Evolutionary conservation across 345 rosid genomes (phyloP), one percentile per base, ranked within the genome.

Genomic region (Citrus mangshanensis): DNA sequence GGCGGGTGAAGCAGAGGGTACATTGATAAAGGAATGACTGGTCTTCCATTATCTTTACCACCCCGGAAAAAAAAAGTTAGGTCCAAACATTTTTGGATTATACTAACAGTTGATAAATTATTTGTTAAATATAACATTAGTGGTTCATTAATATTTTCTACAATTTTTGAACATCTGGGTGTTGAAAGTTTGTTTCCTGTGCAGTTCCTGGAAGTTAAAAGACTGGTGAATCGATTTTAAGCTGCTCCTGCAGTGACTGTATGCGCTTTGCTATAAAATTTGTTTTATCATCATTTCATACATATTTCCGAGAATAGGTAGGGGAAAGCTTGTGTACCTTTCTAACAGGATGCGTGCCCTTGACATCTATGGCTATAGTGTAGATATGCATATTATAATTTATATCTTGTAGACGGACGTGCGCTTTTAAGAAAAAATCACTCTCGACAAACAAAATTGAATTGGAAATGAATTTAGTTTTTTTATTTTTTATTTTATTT

Each of bases 1-100:
- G 97, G 72, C 85, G 97, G 68, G 95, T 93, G 80, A 93, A 93
- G 87, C 97, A 85, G 77, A 88, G 95, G 84, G 70, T 90, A 49
- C 90, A 84, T 35, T 92, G 85, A 90, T 78, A 30, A 75, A 51
- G 82, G 64, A 79, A 70, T 54, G 59, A 22, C 63, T 7, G 56
- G 65, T 65, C 35, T 38, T 46, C 19, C 42, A 42, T 24, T 35
- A 62, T 34, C 37, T 25, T 12, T 42, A 46, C 14, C 51, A 4
- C 18, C 14, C 14, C 51, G 4, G 4, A 13, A 13, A 27, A 35
- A 35, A 46, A 25, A 64, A 40, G 56, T 56, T 70, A 78, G 84
- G 72, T 60, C 46, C 72, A 73, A 76, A 65, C 59, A 73, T 73
- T 83, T 85, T 79, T 80, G 81, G 70, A 66, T 67, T 82, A 71